A percentile compares a stretch with the other conserved stretches of the same genome.
These are phyloP conservation scores for Cryptosporidium bovis DNA, from an alignment of 169 alveolate genomes.

Conservation along the genomic window DNA sequence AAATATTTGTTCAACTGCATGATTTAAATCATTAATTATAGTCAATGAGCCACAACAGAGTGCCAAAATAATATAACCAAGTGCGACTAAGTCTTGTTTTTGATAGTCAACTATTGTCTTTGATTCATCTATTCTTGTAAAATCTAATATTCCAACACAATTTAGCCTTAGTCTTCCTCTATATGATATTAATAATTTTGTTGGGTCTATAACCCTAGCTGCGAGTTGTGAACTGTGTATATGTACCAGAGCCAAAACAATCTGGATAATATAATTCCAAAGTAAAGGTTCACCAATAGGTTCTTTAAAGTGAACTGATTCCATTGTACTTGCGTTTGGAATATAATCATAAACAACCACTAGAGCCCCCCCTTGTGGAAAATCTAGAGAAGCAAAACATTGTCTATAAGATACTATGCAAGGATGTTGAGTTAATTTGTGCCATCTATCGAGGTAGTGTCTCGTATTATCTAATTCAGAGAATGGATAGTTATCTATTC, in stretches of 20 bases:
- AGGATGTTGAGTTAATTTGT: slow-evolving; percentile 65
- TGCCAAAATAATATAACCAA: slow-evolving; percentile 58
- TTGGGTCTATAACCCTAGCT: slow-evolving; percentile 71
- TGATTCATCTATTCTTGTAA: slow-evolving; percentile 57
- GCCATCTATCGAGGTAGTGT: slow-evolving; percentile 60
- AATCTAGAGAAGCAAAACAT: slow-evolving; percentile 60
- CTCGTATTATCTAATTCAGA: slow-evolving; percentile 43
- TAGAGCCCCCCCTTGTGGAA: slow-evolving; percentile 32
- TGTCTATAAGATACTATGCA: slow-evolving; percentile 68
- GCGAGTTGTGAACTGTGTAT: slow-evolving; percentile 71
- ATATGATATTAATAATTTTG: slow-evolving; percentile 54
- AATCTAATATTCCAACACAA: slow-evolving; percentile 66
- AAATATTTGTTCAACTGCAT: slow-evolving; percentile 68
- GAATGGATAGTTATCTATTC: slow-evolving; percentile 42
- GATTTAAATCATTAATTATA: slow-evolving; percentile 58
- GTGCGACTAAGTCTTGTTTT: slow-evolving; percentile 68
- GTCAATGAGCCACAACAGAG: slow-evolving; percentile 69
- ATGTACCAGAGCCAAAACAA: slow-evolving; percentile 64
- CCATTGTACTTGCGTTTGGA: slow-evolving; percentile 74
- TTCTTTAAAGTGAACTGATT: slow-evolving; percentile 70
- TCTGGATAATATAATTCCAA: slow-evolving; percentile 70
- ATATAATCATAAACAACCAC: slow-evolving; percentile 61
- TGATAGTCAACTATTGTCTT: slow-evolving; percentile 62
- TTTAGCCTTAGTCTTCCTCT: slow-evolving; percentile 68
- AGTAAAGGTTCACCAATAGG: slow-evolving; percentile 73